Percentiles rank a stretch among this genome's conserved stretches.
phyloP scores from a whole-genome alignment of 345 rosid genomes.

The Iberis pinnata region DNA sequence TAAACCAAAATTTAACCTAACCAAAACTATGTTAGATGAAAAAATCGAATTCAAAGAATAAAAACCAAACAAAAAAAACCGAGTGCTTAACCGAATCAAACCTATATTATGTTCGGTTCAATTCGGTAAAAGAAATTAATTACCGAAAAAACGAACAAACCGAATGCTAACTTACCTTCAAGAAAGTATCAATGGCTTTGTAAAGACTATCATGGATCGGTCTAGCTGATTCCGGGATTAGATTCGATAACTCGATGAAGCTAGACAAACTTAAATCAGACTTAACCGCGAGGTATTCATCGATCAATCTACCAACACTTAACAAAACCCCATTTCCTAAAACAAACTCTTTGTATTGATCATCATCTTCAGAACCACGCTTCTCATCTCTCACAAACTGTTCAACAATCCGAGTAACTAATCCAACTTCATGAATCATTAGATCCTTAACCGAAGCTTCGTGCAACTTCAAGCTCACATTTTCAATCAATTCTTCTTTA shows the following conservation, averaged over 20 bases:
- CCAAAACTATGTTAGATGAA: too few species aligned
- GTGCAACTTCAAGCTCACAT: conserved; percentile 53
- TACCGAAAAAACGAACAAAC: too few species aligned
- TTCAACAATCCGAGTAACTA: conserved; percentile 51
- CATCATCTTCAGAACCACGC: conserved; percentile 28
- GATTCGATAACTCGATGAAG: conserved; percentile 48
- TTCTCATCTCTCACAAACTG: conserved; percentile 42
- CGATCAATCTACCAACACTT: conserved; percentile 58
- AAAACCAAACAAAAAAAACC: too few species aligned
- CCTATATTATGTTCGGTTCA: too few species aligned
- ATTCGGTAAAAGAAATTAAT: too few species aligned
- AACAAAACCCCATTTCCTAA: conserved; percentile 45
- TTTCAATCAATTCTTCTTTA: conserved; percentile 49
- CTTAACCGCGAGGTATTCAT: conserved; percentile 53
- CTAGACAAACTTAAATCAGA: conserved; percentile 41
- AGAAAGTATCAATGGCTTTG: conserved; percentile 71
- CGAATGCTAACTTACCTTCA: conserved; percentile 45
- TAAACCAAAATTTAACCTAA: too few species aligned
- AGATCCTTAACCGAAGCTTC: conserved; percentile 72
- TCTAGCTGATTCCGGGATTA: conserved; percentile 66
- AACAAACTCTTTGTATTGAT: conserved; percentile 40
- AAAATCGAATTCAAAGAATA: too few species aligned
- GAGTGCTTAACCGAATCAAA: too few species aligned
- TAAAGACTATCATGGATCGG: conserved; percentile 69
- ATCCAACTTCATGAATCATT: conserved; percentile 58